Evolutionary conservation across 176 grass and related monocot genomes (phyloP), one percentile per base, ranked within the genome.

Genomic region (Olyra latifolia): DNA sequence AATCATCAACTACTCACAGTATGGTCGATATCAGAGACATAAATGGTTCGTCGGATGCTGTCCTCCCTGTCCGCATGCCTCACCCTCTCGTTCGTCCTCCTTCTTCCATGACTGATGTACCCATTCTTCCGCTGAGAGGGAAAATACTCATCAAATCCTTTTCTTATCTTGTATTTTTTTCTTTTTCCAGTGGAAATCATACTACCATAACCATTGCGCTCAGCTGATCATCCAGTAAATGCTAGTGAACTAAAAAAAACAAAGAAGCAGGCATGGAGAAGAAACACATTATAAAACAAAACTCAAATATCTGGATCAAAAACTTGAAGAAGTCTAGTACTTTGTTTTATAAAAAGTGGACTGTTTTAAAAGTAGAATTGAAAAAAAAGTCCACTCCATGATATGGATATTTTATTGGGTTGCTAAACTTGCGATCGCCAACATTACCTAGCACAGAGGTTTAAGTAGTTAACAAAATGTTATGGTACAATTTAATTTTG

Each of bases 1-100:
- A 81, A 81, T 16, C 76, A 87, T 27, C 42, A 81, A 91, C 17
- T 80, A 85, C 94, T 91, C 78, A 97, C 94, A 56, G 88, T 83
- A 52, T 94, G 94, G 78, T 91, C 91, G 19, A 97, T 76, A 74
- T 98, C 95, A 45, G 95, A 90, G 57, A 98, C 92, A 80, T 94
- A 98, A 80, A 92, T 85, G 43, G 95, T 98, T 91, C 92, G 80
- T 13, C 87, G 71, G 48, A 98, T 87, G 90, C 95, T 94, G 35
- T 94, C 95, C 44, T 94, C 89, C 76, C 87, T 86, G 8, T 92
- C 95, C 61, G 88, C 83, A 85, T 68, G 86, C 71, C 82, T 93
- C 7, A 28, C 77, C 72, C 87, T 90, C 39, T 94, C 89, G 11
- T 82, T 92, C n/a, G 50, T 20, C 54, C 83, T 89, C 81, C 84